Percentiles rank a stretch among this genome's conserved stretches.
phyloP scores from a whole-genome alignment of 2,329 filamentous ascomycete species.

The Aspergillus aculeatinus region DNA sequence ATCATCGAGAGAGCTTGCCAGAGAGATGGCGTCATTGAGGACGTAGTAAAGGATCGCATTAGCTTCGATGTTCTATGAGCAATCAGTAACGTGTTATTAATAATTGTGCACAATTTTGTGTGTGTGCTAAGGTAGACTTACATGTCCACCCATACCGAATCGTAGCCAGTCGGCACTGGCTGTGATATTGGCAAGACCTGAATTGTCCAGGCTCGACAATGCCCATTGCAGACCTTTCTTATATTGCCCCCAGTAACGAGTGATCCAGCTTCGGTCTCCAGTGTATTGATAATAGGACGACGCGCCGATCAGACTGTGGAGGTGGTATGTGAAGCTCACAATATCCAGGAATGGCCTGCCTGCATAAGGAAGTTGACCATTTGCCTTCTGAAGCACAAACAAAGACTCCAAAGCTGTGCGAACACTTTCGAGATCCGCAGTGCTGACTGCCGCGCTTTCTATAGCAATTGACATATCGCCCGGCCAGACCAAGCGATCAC shows the following conservation, averaged over 20 bases:
- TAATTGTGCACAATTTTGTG: not conserved
- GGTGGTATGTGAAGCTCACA: slow-evolving; percentile 57
- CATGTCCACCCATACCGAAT: slow-evolving; percentile 52
- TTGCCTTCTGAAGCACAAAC: slow-evolving; percentile 46
- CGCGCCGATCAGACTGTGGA: slow-evolving; percentile 49
- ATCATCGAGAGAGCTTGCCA: slow-evolving; percentile 25
- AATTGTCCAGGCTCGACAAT: slow-evolving; percentile 42
- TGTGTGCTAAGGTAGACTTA: slow-evolving; percentile 12
- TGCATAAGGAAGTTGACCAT: slow-evolving; percentile 53
- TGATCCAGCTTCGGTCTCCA: slow-evolving; percentile 41
- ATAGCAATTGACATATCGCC: slow-evolving; percentile 61
- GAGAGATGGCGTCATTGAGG: slow-evolving; percentile 23
- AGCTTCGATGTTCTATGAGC: slow-evolving; percentile 30
- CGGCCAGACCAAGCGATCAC: slow-evolving; percentile 55
- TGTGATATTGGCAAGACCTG: slow-evolving; percentile 49
- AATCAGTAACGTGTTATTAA: not conserved
- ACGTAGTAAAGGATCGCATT: slow-evolving; percentile 47
- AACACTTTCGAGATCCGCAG: slow-evolving; percentile 53
- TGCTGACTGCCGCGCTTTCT: slow-evolving; percentile 55
- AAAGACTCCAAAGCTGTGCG: slow-evolving; percentile 52
- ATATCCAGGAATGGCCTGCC: slow-evolving; percentile 45
- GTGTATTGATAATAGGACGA: slow-evolving; percentile 48
- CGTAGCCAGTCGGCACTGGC: slow-evolving; percentile 49
- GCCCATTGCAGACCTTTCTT: slow-evolving; percentile 47
- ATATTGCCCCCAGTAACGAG: slow-evolving; percentile 45